Base-by-base conservation (phyloP, 176 grass and related monocot genomes). In the Oryza brachyantha region DNA sequence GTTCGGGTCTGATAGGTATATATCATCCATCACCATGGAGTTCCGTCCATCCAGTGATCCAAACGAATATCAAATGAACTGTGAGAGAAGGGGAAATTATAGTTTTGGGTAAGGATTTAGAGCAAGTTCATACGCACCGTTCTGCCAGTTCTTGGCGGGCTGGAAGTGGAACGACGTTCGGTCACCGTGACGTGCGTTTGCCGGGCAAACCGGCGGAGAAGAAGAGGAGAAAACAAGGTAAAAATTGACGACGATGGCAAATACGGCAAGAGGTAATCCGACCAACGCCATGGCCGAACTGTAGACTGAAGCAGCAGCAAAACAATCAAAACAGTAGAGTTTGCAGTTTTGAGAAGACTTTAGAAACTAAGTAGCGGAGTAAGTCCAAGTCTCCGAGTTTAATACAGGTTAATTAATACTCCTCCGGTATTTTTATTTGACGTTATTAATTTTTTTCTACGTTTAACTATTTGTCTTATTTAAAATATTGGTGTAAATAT, bases 101-200 rank as follows among this genome's bases (percentile, higher is more conserved):
- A 57, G 16, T 60, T 52, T 21, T 2, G 1, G 21, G 24, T 43
- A 63, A 12, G 6, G 60, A 73, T 19, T 52, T 2, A 65, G 1
- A 41, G 29, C 35, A 13, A 40, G 14, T 11, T 0, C 46, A 3
- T 83, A 52, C 48, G 48, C 48, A 93, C 91, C 91, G 24, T 93
- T 93, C 6, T 90, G 82, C 91, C 91, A 93, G 59, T 93, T 86
- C 82, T 82, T 88, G 12, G 85, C 42, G 22, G 91, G 85, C 32
- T 93, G 91, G 68, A 93, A 90, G 57, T 93, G 91, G 79, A 83
- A 93, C 40, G 91, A 82, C 13, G 85, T 93, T 73, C 88, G 85
- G 46, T 75, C 84, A 5, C 52, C 45, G 57, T 46, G 60, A 7
- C 5, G 46, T 52, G 46, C 48, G 7, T 52, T 52, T 8, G 48